Base-by-base conservation (phyloP, 1,284 basidiomycete genomes). In the Lignosus rhinocerotis region DNA sequence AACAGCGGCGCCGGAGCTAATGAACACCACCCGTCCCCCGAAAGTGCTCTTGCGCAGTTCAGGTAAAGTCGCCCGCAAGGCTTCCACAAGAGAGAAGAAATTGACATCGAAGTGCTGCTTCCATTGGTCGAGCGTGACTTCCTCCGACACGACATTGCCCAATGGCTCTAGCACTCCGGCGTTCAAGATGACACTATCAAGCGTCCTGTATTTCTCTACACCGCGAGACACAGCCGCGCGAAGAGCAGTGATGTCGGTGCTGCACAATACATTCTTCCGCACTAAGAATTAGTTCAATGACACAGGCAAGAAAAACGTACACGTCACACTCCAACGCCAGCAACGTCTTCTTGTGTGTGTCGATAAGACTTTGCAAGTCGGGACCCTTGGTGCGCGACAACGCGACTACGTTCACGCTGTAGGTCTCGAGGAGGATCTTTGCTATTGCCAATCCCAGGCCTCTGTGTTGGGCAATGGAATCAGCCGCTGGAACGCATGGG, bases 401-500 rank as follows among this genome's bases (percentile, higher is more conserved):
- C 0, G 92, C 83, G 60, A 93, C 82, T 51, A 96, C 93, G 51
- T 79, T 81, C 45, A 83, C 80, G 50, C 78, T 73, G 74, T 85
- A 86, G 53, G 80, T 80, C 21, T 78, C 69, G 45, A 94, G 79
- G 25, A 95, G 79, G 45, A 83, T 76, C 17, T 70, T 78, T 39
- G 88, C 82, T 56, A 88, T 80, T 17, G 88, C 90, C 47, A 95
- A 83, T 2, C 94, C 94, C 57, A 96, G 86, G 34, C 94, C 94
- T 78, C 91, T 91, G 67, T 30, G 42, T 39, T 42, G 50, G 56
- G 53, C 25, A 25, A 25, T 25, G 25, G 51, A 25, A 36, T 59
- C 52, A 60, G 67, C 56, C 33, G 58, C 41, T 43, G 30, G 33
- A 34, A 19, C 36, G 47, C 21, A 51, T 41, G 32, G 33, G 41